These are phyloP conservation scores for Hirsutella rhossiliensis DNA, from an alignment of 2,329 filamentous ascomycete genomes.

Conservation along the genomic window DNA sequence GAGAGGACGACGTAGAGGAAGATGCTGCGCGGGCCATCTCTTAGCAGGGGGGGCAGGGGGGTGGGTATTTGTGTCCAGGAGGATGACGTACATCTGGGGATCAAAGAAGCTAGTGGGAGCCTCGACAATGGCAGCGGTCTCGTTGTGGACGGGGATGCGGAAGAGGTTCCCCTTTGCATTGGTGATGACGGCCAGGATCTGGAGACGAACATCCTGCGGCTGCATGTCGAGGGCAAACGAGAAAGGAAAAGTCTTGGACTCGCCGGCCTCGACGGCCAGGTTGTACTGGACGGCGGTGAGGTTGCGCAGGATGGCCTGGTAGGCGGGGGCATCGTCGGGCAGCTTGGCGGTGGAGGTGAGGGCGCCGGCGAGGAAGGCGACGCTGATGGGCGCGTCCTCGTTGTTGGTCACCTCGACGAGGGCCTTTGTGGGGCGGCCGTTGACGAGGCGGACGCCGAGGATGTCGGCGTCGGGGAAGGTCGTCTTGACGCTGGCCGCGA, in stretches of 20 bases:
- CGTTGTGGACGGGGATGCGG: slow-evolving; percentile 70
- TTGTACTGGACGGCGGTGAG: slow-evolving; percentile 67
- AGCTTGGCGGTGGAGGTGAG: slow-evolving; percentile 47
- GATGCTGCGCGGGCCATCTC: slow-evolving; percentile 45
- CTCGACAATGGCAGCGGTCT: slow-evolving; percentile 77
- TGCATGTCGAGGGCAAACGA: slow-evolving; percentile 84
- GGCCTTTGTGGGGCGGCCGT: slow-evolving; percentile 75
- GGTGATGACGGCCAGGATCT: slow-evolving; percentile 62
- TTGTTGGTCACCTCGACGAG: slow-evolving; percentile 75
- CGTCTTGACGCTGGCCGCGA: slow-evolving; percentile 46
- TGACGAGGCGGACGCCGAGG: slow-evolving; percentile 92
- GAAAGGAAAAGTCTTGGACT: slow-evolving; percentile 67
- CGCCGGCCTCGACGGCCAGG: slow-evolving; percentile 60
- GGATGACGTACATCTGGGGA: slow-evolving; percentile 70
- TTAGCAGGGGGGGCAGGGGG: too few species aligned
- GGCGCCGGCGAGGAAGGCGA: slow-evolving; percentile 66
- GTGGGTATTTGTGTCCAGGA: too few species aligned
- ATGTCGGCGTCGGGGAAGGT: slow-evolving; percentile 62
- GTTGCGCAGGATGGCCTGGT: slow-evolving; percentile 62
- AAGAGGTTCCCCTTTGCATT: slow-evolving; percentile 56
- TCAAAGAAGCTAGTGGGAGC: slow-evolving; percentile 85
- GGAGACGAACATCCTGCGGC: slow-evolving; percentile 75
- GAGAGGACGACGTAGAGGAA: slow-evolving; percentile 94
- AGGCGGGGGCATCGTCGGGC: slow-evolving; percentile 30
- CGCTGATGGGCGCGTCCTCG: slow-evolving; percentile 61